Base-by-base conservation (phyloP, 805 yeast species). In the Sungouiella blattae region DNA sequence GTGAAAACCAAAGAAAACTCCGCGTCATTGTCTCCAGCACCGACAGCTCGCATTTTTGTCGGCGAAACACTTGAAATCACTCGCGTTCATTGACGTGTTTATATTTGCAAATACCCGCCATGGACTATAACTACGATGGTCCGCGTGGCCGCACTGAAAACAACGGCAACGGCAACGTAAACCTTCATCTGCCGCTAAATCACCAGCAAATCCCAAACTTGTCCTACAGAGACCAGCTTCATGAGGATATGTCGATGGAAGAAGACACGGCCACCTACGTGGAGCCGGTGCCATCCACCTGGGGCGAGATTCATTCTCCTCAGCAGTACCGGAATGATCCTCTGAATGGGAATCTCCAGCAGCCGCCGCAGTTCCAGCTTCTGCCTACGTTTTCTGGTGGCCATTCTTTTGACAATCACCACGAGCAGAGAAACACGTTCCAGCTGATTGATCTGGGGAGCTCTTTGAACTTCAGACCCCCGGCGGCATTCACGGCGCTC, bases 401-500 rank as follows among this genome's bases (percentile, higher is more conserved):
- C 30, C 18, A 48, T 34, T 17, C 44, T 18, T 43, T 55, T 35
- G 46, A 37, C n/a, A 26, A 39, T 28, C 33, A 21, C 32, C 28
- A 36, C 15, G 17, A 33, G 32, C 29, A 30, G 15, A 23, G 36
- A 28, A 38, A 37, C 25, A 55, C 60, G 36, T 62, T 63, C 42
- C 60, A 64, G 30, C 61, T 66, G 35, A 58, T 67, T 22, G 73
- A 67, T 40, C 56, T 63, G 28, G 49, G 50, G 30, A 32, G 37
- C 29, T 44, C 48, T 5, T 45, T 62, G 37, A 50, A 47, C 31
- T 67, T 66, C 43, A 61, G 58, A 34, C 73, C 73, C 4, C 72
- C 72, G 1, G 47, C 60, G 5, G 54, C 48, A n/a, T 67, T 67
- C 46, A 67, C 71, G 11, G 64, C 62, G 36, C 50, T 67, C 41